phyloP scores from a whole-genome alignment of 2,329 filamentous ascomycete genomes.

The Thielaviopsis ethacetica region DNA sequence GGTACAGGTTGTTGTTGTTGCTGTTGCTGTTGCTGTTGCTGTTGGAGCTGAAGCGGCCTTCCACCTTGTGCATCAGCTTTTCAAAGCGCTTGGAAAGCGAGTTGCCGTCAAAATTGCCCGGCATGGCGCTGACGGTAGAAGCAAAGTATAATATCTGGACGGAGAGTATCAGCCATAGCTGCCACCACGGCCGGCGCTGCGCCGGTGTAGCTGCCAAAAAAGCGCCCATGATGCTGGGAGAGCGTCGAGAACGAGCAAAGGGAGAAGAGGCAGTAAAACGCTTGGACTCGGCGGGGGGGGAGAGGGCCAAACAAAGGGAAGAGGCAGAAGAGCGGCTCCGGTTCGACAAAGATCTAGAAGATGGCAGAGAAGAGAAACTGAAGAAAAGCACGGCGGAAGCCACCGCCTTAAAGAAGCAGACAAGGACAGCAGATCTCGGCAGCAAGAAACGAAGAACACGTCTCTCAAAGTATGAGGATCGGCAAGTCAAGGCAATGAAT shows the following conservation, averaged over 20 bases:
- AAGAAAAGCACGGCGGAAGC: neutral
- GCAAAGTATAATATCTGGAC: slow-evolving; percentile 4
- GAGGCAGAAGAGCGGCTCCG: no score
- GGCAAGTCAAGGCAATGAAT: neutral
- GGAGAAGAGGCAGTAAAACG: no score
- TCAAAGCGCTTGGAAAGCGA: slow-evolving; percentile 10
- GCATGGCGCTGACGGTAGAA: slow-evolving; percentile 2
- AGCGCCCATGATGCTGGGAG: neutral
- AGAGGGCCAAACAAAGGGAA: no score
- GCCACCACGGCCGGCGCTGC: neutral
- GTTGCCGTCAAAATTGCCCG: neutral
- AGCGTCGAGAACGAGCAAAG: neutral
- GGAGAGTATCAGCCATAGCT: slow-evolving; percentile 4
- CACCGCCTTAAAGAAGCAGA: neutral
- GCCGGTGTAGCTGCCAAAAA: neutral
- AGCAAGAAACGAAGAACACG: no score
- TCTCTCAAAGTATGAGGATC: neutral
- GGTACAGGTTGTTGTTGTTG: neutral
- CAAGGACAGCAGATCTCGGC: neutral
- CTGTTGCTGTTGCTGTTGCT: neutral
- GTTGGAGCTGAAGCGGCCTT: slow-evolving; percentile 4
- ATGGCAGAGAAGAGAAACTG: neutral
- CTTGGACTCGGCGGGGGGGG: no score
- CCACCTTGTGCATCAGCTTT: slow-evolving; percentile 10
- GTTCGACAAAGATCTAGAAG: no score